Conservation (phyloP, 345 rosid species). For the Acer saccharum region DNA sequence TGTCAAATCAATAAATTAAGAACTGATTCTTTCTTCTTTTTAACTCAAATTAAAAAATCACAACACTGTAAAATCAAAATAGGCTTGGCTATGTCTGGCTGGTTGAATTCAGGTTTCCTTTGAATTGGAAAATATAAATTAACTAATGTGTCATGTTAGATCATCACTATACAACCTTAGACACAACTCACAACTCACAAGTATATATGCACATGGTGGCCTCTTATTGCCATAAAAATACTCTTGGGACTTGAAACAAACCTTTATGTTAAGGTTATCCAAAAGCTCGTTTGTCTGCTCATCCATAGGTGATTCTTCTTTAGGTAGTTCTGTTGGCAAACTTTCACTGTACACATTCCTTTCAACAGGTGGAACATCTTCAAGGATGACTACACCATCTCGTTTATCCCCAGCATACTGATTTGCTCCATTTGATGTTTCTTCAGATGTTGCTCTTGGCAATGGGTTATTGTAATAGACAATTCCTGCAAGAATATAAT, state of each 20-base stretch:
- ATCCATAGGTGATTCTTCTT: constrained; percentile 36
- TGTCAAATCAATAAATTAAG: background rate
- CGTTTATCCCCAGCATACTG: constrained; percentile 42
- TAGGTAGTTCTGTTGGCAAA: constrained; percentile 25
- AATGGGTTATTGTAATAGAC: constrained; percentile 22
- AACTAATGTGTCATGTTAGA: too few species aligned
- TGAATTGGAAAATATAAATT: too few species aligned
- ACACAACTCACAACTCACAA: background rate
- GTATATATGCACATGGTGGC: background rate
- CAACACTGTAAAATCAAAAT: background rate
- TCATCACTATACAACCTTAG: background rate
- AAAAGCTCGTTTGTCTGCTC: constrained; percentile 45
- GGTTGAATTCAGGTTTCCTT: background rate
- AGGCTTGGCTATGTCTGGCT: background rate
- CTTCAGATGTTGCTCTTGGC: constrained; percentile 57
- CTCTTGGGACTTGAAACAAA: constrained; percentile 18
- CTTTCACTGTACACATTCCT: constrained; percentile 29
- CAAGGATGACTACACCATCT: constrained; percentile 27
- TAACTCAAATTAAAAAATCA: background rate
- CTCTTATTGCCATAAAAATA: background rate
- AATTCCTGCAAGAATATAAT: constrained; percentile 26
- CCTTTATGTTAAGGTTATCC: constrained; percentile 61
- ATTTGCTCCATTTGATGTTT: constrained; percentile 38
- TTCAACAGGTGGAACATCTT: constrained; percentile 37
- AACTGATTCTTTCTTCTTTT: too few species aligned